Evolutionary conservation across 805 yeast genomes (phyloP).

Genomic region (Saturnispora bothae): DNA sequence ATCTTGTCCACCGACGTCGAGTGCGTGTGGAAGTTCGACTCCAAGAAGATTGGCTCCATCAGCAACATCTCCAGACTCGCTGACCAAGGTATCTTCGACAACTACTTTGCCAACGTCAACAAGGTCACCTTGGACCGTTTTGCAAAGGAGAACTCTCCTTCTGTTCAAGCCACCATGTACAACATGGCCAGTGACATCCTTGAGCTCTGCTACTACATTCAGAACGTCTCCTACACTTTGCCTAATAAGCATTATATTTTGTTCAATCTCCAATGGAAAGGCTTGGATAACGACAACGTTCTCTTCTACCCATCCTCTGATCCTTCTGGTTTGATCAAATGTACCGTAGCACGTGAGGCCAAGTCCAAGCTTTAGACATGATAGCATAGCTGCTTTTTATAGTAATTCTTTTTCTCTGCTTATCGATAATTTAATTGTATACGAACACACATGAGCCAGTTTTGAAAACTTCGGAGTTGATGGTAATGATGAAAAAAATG

Average conservation of each 20-base stretch:
- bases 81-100: conserved; percentile 56
- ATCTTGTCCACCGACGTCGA: conserved; percentile 80
- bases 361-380: conserved; percentile 48
- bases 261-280: conserved; percentile 76
- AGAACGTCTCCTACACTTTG: conserved; percentile 58
- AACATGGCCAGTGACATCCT: conserved; percentile 77
- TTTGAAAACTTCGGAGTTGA: no score
- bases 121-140: conserved; percentile 62
- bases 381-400: no score
- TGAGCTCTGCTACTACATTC: conserved; percentile 43
- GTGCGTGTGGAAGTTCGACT: conserved; percentile 59
- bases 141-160: conserved; percentile 82
- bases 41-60: conserved; percentile 39
- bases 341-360: conserved; percentile 65
- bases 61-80: conserved; percentile 40
- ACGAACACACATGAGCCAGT: no score
- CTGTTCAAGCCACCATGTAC: conserved; percentile 95
- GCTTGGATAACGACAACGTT: conserved; percentile 68
- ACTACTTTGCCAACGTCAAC: conserved; percentile 51
- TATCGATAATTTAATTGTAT: background rate
- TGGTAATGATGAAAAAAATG: no score
- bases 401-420: background rate
- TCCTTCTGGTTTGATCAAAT: conserved; percentile 86
- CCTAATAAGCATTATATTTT: conserved; percentile 91
- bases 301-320: conserved; percentile 84